These are phyloP conservation scores for Phycomyces nitens DNA, from an alignment of 192 early-diverging fungal species.

Conservation along the genomic window DNA sequence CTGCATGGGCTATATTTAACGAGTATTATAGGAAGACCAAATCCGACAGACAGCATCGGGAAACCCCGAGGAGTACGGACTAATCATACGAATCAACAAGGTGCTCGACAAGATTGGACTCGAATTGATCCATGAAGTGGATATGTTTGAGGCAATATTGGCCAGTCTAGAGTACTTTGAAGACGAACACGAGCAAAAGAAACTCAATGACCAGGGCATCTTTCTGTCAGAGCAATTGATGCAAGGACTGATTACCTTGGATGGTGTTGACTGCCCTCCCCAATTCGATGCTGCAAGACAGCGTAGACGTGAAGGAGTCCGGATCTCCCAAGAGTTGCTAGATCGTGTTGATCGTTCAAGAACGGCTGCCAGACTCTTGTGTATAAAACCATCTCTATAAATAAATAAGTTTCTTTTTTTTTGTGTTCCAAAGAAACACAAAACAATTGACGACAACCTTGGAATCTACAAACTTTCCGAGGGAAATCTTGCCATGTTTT, in stretches of 20 bases:
- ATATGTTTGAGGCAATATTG: constrained; percentile 33
- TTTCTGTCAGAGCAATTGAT: constrained; percentile 71
- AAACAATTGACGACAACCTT: no score
- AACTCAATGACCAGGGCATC: constrained; percentile 65
- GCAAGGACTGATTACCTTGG: constrained; percentile 74
- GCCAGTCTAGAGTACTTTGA: constrained; percentile 16
- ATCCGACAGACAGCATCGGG: constrained; percentile 40
- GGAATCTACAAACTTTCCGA: no score
- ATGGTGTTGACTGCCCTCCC: constrained; percentile 64
- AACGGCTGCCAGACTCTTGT: constrained; percentile 15
- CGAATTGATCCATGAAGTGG: constrained; percentile 46
- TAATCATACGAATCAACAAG: constrained; percentile 44
- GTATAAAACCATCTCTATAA: no score
- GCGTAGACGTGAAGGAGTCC: constrained; percentile 71
- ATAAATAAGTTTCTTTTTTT: no score
- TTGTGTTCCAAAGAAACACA: no score
- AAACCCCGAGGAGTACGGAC: constrained; percentile 49
- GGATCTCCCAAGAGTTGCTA: constrained; percentile 66
- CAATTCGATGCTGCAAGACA: constrained; percentile 68
- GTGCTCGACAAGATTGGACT: constrained; percentile 26
- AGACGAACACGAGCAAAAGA: constrained; percentile 38
- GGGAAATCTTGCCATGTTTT: no score
- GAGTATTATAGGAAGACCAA: constrained; percentile 27
- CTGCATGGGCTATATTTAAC: not conserved
- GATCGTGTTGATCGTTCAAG: constrained; percentile 73